Base-by-base conservation (phyloP, 495 filamentous ascomycete species). In the Talaromyces thailandensis region DNA sequence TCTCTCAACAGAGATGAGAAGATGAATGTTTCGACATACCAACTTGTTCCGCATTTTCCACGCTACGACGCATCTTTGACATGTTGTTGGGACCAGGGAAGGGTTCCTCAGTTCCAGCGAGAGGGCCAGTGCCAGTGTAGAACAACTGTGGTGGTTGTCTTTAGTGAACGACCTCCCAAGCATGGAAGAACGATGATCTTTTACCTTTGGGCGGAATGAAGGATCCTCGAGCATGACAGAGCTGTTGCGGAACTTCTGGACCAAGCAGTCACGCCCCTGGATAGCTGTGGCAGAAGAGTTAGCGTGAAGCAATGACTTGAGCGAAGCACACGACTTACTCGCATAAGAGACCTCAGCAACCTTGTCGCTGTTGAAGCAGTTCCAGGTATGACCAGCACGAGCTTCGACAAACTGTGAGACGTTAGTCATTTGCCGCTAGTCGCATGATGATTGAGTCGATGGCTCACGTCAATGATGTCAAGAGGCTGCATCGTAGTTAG, bases 241-340 rank as follows among this genome's bases (percentile, higher is more conserved):
- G 59, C 91, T 96, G 74, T 98, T 98, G 23, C 93, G 88, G 73
- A 98, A 98, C 66, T 97, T 96, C 68, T 94, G 87, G 32, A 96
- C 83, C 6, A 97, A 80, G 60, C 89, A 91, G 69, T 96, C 93
- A 64, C 86, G 86, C 43, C 93, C 94, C 76, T 98, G 94, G 63
- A 95, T 91, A 32, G 92, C 90, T 93, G 32, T 64, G 64, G 35
- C 11, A 29, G 53, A 32, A 77, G 29, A 75, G 60, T 53, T 58
- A 57, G n/a, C 16, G 21, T 8, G 59, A 29, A 43, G 37, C 24
- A 23, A 2, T 31, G 9, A 56, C 8, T 14, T 1, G 9, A 37
- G 3, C 50, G 50, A 26, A 21, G 29, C 8, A 6, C 40, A 60
- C 21, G 25, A 83, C 90, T 77, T 72, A 93, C 90, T 96, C 25